phyloP scores from a whole-genome alignment of 2,329 filamentous ascomycete genomes.

The Ceratocystis huliohia region DNA sequence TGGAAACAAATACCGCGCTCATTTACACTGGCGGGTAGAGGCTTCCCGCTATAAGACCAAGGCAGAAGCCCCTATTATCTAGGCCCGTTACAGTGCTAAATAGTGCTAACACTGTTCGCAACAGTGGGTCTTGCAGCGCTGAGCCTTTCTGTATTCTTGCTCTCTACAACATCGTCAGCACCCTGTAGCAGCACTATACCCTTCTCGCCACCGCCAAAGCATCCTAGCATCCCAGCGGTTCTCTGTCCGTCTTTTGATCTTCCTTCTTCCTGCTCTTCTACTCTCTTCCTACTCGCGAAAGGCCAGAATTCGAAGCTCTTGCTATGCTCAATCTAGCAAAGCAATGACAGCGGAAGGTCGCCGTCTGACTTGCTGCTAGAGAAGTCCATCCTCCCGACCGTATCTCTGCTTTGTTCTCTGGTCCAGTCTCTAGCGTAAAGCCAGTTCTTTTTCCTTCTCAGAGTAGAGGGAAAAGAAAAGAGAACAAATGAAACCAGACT shows the following conservation, averaged over 20 bases:
- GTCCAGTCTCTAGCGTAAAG: not conserved
- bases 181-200: not conserved
- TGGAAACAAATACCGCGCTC: not conserved
- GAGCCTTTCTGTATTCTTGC: no score
- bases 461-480: not conserved
- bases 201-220: no score
- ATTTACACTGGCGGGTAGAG: no score
- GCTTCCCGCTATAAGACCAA: no score
- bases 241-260: no score
- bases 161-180: no score
- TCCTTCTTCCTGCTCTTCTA: not conserved
- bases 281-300: not conserved
- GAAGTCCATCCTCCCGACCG: not conserved
- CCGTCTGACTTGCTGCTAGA: not conserved
- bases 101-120: no score
- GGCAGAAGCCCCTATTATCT: no score
- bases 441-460: no score
- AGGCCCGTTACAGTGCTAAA: no score
- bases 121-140: no score
- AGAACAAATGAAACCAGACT: not conserved
- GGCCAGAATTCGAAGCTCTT: not conserved
- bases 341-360: not conserved
- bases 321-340: not conserved
- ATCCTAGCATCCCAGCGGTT: no score
- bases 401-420: not conserved